phyloP scores from a whole-genome alignment of 2,329 filamentous ascomycete genomes.

The Cercospora sp. region DNA sequence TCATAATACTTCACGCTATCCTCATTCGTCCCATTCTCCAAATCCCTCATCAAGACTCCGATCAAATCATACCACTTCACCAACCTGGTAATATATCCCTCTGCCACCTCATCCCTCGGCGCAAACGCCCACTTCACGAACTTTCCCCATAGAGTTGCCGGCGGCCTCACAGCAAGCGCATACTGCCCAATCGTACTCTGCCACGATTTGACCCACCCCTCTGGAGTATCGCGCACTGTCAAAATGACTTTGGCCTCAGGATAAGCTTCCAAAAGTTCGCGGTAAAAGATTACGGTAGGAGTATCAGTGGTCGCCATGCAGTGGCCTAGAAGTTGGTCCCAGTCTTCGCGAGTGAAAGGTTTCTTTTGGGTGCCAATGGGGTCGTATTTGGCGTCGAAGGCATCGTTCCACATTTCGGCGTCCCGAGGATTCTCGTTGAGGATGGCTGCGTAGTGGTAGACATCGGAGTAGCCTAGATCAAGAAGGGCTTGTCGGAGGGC shows the following conservation, averaged over 20 bases:
- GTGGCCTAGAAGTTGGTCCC: slow-evolving; percentile 38
- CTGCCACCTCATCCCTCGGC: neutral
- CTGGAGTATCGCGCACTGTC: slow-evolving; percentile 31
- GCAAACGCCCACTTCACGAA: slow-evolving; percentile 7
- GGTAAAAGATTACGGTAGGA: slow-evolving; percentile 38
- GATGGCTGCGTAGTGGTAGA: slow-evolving; percentile 63
- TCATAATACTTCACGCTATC: slow-evolving; percentile 10
- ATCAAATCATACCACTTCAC: slow-evolving; percentile 2
- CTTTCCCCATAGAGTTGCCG: neutral
- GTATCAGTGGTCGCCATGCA: slow-evolving; percentile 39
- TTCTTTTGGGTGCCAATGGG: slow-evolving; percentile 9
- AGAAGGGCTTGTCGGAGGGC: slow-evolving; percentile 52
- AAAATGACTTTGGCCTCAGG: slow-evolving; percentile 43
- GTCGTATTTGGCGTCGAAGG: slow-evolving; percentile 28
- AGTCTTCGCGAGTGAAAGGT: slow-evolving; percentile 26
- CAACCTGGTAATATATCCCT: neutral
- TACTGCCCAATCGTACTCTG: slow-evolving; percentile 12
- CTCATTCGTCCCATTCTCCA: slow-evolving; percentile 10
- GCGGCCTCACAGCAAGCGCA: neutral
- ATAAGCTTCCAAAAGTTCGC: slow-evolving; percentile 41
- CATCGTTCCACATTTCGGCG: slow-evolving; percentile 29
- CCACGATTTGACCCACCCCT: slow-evolving; percentile 13
- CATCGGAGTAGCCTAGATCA: slow-evolving; percentile 62
- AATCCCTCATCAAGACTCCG: slow-evolving; percentile 1
- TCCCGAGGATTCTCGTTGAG: slow-evolving; percentile 28